phyloP scores from a whole-genome alignment of 192 early-diverging fungal species.

The Physocladia obscura region DNA sequence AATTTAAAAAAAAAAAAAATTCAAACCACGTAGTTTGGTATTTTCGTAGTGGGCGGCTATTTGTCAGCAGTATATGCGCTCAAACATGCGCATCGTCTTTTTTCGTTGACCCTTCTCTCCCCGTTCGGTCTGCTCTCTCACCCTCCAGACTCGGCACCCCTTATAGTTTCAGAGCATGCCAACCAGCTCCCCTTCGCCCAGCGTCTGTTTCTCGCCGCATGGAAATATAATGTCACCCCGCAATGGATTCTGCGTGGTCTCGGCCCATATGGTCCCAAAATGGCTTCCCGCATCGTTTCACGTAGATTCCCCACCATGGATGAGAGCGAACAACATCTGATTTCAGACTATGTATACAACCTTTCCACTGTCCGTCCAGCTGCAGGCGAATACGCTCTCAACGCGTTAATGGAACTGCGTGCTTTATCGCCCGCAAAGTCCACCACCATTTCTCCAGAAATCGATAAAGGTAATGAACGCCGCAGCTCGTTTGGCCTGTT shows the following conservation, averaged over 20 bases:
- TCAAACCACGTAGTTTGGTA: no score
- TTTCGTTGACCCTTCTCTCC: conserved; percentile 83
- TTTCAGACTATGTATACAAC: conserved; percentile 21
- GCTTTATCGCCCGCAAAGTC: not conserved
- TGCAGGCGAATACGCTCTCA: conserved; percentile 26
- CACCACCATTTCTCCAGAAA: not conserved
- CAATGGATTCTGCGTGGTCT: conserved; percentile 17
- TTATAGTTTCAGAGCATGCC: not conserved
- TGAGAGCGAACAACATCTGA: conserved; percentile 11
- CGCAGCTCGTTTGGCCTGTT: not conserved
- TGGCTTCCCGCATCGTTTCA: conserved; percentile 13
- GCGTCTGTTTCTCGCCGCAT: conserved; percentile 17
- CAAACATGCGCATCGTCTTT: conserved; percentile 81
- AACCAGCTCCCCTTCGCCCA: conserved; percentile 15
- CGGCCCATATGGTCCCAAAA: conserved; percentile 4
- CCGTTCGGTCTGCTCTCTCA: conserved; percentile 44
- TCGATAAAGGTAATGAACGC: not conserved
- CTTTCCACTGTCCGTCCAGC: conserved; percentile 18
- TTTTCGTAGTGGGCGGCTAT: conserved; percentile 93
- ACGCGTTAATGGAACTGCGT: conserved; percentile 24
- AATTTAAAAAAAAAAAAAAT: no score
- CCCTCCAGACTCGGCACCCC: not conserved
- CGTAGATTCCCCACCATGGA: conserved; percentile 22
- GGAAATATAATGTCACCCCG: conserved; percentile 25
- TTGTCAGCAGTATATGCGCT: conserved; percentile 81